A percentile compares a stretch with the other conserved stretches of the same genome.
Evolutionary conservation across 1,284 basidiomycete genomes (phyloP).

Genomic region (Pyrrhoderma lamaoense): DNA sequence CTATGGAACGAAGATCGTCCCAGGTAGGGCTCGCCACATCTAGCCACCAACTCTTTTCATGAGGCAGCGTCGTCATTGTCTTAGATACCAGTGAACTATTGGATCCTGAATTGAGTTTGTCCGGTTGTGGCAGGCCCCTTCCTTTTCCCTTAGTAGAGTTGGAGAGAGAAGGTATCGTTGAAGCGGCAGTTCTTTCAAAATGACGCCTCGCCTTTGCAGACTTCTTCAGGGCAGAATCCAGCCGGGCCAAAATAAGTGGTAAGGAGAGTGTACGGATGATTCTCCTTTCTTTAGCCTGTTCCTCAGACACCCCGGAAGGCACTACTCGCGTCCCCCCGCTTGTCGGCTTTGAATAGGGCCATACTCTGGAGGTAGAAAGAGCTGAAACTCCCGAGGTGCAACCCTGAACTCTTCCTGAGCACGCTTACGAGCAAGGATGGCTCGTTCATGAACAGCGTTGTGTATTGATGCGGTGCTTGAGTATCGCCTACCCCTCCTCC

Average conservation of each 20-base stretch:
- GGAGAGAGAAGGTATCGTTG: background rate
- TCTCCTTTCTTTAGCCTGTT: conserved; percentile 24
- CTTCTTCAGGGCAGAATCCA: conserved; percentile 47
- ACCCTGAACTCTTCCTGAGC: conserved; percentile 54
- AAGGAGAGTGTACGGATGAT: conserved; percentile 53
- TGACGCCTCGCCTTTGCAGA: conserved; percentile 26
- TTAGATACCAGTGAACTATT: background rate
- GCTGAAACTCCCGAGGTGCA: conserved; percentile 56
- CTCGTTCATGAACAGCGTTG: conserved; percentile 46
- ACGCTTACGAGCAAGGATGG: conserved; percentile 49
- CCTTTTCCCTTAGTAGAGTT: conserved; percentile 23
- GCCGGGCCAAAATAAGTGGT: conserved; percentile 44
- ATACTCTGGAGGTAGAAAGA: conserved; percentile 47
- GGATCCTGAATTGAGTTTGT: background rate
- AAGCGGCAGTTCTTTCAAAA: conserved; percentile 13
- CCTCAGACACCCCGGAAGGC: conserved; percentile 3
- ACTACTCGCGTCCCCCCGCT: no score
- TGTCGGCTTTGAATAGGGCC: conserved; percentile 16
- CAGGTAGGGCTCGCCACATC: conserved; percentile 88
- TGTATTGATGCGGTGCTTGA: conserved; percentile 41
- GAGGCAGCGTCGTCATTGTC: background rate
- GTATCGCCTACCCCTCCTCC: conserved; percentile 32
- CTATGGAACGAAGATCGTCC: conserved; percentile 83
- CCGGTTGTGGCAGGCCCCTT: background rate
- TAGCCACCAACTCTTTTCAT: conserved; percentile 75